Evolutionary conservation across 345 rosid genomes (phyloP), one percentile per base, ranked within the genome.

Genomic region (Eucalyptus camaldulensis): DNA sequence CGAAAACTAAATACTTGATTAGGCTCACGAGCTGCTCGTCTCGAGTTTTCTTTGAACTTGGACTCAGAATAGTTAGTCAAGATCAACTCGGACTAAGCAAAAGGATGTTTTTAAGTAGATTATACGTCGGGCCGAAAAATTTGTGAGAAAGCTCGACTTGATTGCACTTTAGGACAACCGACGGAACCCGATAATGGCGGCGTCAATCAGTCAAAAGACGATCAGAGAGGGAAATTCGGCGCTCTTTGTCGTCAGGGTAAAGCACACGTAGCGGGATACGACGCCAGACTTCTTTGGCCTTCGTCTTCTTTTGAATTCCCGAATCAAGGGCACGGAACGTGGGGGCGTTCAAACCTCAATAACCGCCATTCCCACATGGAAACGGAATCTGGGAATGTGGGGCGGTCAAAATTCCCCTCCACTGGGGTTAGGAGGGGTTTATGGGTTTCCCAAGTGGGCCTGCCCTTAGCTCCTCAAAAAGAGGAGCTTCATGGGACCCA

Each of bases 391-490:
- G 58, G 58, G 58, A 53, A 53, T 53, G 58, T 53, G 58, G 10
- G 58, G 58, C 58, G 58, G 9, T 53, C 58, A 53, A 53, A 19
- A 2, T 19, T 3, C 4, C 58, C 58, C 25, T 53, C 58, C 2
- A 53, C 58, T 53, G 58, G 58, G 58, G 58, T 53, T 53, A 53
- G 58, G 58, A 21, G 25, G 58, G 1, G 58, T 53, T 53, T 21
- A 53, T 53, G 25, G 58, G 58, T 53, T 21, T 53, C 58, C 58
- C 58, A 21, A 53, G 58, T 53, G 58, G 58, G 58, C 25, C 58
- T 4, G 25, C 10, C 58, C 58, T 0, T 1, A 53, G 58, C 58
- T 51, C 0, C 56, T 17, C 9, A 0, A 17, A 17, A 51, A 51
- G 56, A 51, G 22, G 56, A 51, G 56, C 56, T 51, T 51, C 22